Evolutionary conservation across 1,284 basidiomycete genomes (phyloP).

Genomic region (Tilletiaria anomala): DNA sequence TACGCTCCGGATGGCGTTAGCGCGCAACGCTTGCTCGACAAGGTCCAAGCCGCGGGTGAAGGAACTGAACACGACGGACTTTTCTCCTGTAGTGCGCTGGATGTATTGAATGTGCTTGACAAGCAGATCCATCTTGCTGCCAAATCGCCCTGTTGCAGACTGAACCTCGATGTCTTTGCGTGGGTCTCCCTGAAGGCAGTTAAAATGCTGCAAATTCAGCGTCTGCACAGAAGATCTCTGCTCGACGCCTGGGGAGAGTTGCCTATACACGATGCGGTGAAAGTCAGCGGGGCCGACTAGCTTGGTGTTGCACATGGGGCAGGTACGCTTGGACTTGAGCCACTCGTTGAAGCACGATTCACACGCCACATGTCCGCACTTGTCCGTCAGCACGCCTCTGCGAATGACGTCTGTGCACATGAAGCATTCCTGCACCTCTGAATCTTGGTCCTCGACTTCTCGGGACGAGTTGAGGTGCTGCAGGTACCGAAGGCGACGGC

Average conservation of each 20-base stretch:
- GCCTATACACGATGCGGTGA: conserved; percentile 25
- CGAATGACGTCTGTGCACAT: conserved; percentile 30
- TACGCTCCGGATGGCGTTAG: conserved; percentile 20
- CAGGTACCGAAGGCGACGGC: conserved; percentile 24
- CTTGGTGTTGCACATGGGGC: conserved; percentile 27
- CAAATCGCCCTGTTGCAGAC: conserved; percentile 15
- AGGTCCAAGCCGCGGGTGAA: conserved; percentile 31
- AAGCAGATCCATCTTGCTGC: conserved; percentile 33
- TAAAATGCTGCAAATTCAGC: neutral
- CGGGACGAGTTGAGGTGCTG: conserved; percentile 21
- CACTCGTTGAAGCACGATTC: conserved; percentile 32
- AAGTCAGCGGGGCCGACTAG: conserved; percentile 16
- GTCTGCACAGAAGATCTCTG: neutral
- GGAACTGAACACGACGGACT: conserved; percentile 32
- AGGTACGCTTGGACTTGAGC: conserved; percentile 18
- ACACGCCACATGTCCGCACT: conserved; percentile 30
- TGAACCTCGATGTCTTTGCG: neutral
- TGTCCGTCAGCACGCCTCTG: conserved; percentile 24
- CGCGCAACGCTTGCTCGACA: conserved; percentile 22
- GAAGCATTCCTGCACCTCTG: conserved; percentile 8
- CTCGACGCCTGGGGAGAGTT: neutral
- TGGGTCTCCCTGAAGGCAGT: neutral
- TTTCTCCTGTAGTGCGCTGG: conserved; percentile 13
- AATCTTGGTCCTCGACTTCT: conserved; percentile 13
- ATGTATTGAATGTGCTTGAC: conserved; percentile 15